Evolutionary conservation across 2,329 filamentous ascomycete species (phyloP), one percentile per base, ranked within the genome.

Genomic region (Sporothrix brasiliensis): DNA sequence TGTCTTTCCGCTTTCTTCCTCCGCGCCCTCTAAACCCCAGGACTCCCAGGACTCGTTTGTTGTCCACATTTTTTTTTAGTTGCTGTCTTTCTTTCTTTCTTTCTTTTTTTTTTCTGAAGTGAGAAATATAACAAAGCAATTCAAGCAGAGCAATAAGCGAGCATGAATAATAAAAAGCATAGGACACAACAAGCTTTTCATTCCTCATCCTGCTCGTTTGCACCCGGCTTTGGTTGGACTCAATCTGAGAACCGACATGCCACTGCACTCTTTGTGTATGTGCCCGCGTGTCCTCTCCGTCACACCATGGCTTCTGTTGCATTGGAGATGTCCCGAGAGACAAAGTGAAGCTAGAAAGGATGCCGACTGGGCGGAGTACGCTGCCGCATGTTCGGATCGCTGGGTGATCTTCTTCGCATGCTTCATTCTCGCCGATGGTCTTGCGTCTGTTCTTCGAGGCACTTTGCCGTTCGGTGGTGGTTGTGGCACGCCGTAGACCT

Each of bases 81-180:
- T 65, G 21, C 10, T 34, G 16, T 65, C 24, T n/a, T 30, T 50
- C 50, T 65, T 49, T 65, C n/a, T 50, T 65, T 65, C 30, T 65
- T n/a, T 16, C 6, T 63, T n/a, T 30, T 50, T 65, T 65, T 49
- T 65, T n/a, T 16, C 6, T 63, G 21, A 21, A 16, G 30, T 41
- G 21, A 30, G 11, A 65, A 65, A 27, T 10, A 49, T n/a, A 61
- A 47, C 60, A 47, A 34, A 30, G 41, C 21, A 65, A 24, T 10
- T 16, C 21, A 53, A 21, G 44, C 63, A 52, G 27, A 53, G 47
- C 30, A 52, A 52, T n/a, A 14, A 19, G 47, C 9, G 47, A 66
- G 14, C 27, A 39, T 24, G 19, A 66, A 39, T 2, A 34, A 41
- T n/a, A 52, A 34, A 19, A 49, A 65, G 13, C 27, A 14, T 10